These are phyloP conservation scores for Cordyceps cicadae DNA, from an alignment of 2,329 filamentous ascomycete genomes.

Conservation along the genomic window DNA sequence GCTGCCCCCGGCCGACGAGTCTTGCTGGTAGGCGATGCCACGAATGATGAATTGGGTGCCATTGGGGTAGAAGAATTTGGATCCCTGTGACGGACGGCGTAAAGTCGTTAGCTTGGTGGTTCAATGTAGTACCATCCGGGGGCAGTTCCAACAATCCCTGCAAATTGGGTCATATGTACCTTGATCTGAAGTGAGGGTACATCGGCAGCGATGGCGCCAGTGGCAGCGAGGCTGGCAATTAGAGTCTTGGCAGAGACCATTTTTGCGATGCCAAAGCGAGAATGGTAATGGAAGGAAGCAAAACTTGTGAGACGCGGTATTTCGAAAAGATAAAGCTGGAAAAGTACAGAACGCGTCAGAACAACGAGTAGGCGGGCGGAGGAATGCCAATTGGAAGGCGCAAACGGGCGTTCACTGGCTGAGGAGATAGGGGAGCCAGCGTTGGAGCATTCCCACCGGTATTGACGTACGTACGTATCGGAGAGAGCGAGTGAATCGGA, in stretches of 20 bases:
- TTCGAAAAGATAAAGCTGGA: not conserved
- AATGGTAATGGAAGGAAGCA: constrained; percentile 9
- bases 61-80: constrained; percentile 84
- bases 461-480: not conserved
- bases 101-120: constrained; percentile 1
- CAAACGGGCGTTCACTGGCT: not conserved
- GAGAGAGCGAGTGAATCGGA: not conserved
- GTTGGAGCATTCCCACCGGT: not conserved
- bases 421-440: not conserved
- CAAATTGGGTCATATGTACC: constrained; percentile 35
- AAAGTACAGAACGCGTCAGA: not conserved
- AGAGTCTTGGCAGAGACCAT: constrained; percentile 20
- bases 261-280: not conserved
- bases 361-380: not conserved
- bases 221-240: constrained; percentile 30
- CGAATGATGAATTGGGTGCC: constrained; percentile 66
- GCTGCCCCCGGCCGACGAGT: constrained; percentile 49
- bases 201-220: constrained; percentile 33
- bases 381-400: not conserved
- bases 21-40: constrained; percentile 92
- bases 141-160: not conserved
- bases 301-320: not conserved
- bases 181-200: constrained; percentile 60
- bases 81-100: constrained; percentile 41
- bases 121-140: not conserved